A percentile compares a stretch with the other conserved stretches of the same genome.
Conservation (phyloP, 2,329 filamentous ascomycete genomes). For the Teratosphaeria epicoccoides region DNA sequence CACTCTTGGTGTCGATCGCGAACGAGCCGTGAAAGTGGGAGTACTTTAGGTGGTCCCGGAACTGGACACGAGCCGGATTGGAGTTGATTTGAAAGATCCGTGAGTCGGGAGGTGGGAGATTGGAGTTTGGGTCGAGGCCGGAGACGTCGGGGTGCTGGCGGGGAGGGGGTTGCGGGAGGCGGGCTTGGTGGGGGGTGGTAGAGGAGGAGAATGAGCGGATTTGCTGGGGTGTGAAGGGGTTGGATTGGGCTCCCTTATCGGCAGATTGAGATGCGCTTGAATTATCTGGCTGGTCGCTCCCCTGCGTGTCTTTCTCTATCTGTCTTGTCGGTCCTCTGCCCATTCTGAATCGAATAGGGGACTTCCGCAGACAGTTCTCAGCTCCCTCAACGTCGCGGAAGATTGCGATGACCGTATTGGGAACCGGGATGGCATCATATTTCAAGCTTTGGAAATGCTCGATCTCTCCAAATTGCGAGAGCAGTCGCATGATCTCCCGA, state of each 20-base stretch:
- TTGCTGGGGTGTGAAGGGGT: background rate
- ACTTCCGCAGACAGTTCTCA: constrained; percentile 32
- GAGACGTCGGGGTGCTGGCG: background rate
- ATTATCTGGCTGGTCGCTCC: background rate
- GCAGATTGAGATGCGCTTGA: background rate
- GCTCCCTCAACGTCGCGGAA: constrained; percentile 34
- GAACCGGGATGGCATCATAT: constrained; percentile 34
- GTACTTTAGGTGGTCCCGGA: constrained; percentile 32
- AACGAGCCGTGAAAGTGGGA: constrained; percentile 23
- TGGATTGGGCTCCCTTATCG: background rate
- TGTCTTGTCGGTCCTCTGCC: constrained; percentile 13
- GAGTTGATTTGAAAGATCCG: constrained; percentile 32
- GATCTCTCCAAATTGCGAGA: constrained; percentile 41
- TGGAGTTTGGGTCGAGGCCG: background rate
- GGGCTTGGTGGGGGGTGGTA: background rate
- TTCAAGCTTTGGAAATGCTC: constrained; percentile 38
- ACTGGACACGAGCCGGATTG: constrained; percentile 29
- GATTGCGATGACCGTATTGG: constrained; percentile 37
- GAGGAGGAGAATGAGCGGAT: background rate
- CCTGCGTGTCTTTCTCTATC: constrained; percentile 1
- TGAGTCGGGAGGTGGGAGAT: constrained; percentile 3
- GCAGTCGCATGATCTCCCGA: constrained; percentile 37
- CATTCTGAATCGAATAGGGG: constrained; percentile 38
- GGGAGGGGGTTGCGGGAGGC: background rate
- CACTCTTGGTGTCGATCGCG: constrained; percentile 16